These are phyloP conservation scores for Eucommia ulmoides DNA, from an alignment of 257 asterid genomes.

Conservation along the genomic window DNA sequence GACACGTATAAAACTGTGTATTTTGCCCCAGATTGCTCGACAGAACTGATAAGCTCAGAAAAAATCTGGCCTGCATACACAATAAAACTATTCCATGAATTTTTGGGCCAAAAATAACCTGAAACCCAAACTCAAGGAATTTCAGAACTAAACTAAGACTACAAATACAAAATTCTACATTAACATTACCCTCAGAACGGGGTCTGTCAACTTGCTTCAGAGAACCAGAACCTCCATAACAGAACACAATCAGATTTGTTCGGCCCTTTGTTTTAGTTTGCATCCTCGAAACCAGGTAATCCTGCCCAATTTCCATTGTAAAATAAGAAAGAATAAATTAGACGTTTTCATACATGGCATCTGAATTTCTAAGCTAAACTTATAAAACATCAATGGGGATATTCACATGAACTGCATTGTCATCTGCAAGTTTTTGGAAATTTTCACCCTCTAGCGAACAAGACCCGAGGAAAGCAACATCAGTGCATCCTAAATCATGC, in stretches of 20 bases:
- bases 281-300: constrained; percentile 54
- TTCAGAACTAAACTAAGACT: not conserved
- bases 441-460: constrained; percentile 62
- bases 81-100: constrained; percentile 13
- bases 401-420: constrained; percentile 59
- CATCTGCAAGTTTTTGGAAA: constrained; percentile 44
- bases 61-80: constrained; percentile 56
- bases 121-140: not conserved
- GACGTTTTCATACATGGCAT: not conserved
- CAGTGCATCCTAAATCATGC: constrained; percentile 29
- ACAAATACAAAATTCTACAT: not conserved
- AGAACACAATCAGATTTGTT: constrained; percentile 57
- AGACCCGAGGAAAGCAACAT: constrained; percentile 52
- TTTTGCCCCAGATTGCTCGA: constrained; percentile 59
- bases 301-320: constrained; percentile 34
- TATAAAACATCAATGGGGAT: not conserved
- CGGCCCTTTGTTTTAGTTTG: constrained; percentile 30
- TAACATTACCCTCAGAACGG: constrained; percentile 50
- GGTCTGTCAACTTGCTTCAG: constrained; percentile 29
- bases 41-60: constrained; percentile 48
- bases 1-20: constrained; percentile 66
- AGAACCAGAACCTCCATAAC: constrained; percentile 38
- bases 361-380: not conserved
- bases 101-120: not conserved
- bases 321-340: not conserved